Evolutionary conservation across 2,329 filamentous ascomycete genomes (phyloP), one percentile per base, ranked within the genome.

Genomic region (Domatiomyces catenatus): DNA sequence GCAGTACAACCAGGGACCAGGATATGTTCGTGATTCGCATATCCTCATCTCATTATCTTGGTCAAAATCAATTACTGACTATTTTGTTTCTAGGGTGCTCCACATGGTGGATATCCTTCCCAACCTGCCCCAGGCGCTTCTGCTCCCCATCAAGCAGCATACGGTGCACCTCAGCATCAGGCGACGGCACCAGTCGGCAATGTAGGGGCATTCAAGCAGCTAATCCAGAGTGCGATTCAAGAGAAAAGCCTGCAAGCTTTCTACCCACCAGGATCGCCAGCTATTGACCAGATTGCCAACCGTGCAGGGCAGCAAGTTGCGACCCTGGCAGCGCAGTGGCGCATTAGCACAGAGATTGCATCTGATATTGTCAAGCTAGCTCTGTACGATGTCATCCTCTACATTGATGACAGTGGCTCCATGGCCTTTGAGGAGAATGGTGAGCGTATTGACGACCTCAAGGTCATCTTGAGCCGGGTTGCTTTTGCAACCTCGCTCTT

Each of bases 401-500:
- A 79, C 61, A 76, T 82, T 50, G 80, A 84, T 57, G 80, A 84
- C 67, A 81, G 77, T 61, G 80, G 81, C 44, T 83, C 80, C 18
- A 84, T 84, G 72, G 71, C 76, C 50, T 83, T 84, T 56, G 79
- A 83, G 59, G 79, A 83, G 61, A 73, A 76, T 51, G 80, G 80
- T 44, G 73, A 79, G 59, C 77, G 81, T 53, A 82, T 83, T 66
- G 75, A 80, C 55, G 80, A 84, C 57, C 67, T 84, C 57, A 75
- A 75, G 61, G 70, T 82, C 57, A 82, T 83, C 58, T 64, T 84
- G 55, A 71, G 75, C 47, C 75, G 77, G 48, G 79, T 82, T 48
- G 75, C 79, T 18, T 80, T 74, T 52, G 79, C 79, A 6, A 77
- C 80, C 2, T 79, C 79, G 2, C 72, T 83, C n/a, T 84, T 84